Base-by-base conservation (phyloP, 2,329 filamentous ascomycete genomes). In the Ploettnerulaceae sp. region DNA sequence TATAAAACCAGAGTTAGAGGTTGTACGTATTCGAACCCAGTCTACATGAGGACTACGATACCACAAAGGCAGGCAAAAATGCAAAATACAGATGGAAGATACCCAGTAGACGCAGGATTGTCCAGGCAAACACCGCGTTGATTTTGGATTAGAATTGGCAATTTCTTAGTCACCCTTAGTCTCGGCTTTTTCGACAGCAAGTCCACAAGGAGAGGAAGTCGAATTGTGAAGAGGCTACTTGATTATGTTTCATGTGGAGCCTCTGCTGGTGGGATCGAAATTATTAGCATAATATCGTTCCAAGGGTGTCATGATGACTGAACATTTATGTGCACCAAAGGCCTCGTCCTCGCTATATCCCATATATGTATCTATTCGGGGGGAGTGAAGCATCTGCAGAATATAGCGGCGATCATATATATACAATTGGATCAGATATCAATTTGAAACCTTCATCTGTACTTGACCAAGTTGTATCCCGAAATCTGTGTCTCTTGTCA, bases 371-470 rank as follows among this genome's bases (percentile, higher is more conserved):
- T n/a, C n/a, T n/a, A n/a, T n/a, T n/a, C n/a, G n/a, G n/a, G n/a
- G n/a, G n/a, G n/a, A n/a, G n/a, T n/a, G n/a, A n/a, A n/a, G n/a
- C n/a, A n/a, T n/a, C n/a, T n/a, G n/a, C n/a, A n/a, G n/a, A n/a
- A n/a, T n/a, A n/a, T n/a, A n/a, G n/a, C n/a, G n/a, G n/a, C n/a
- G n/a, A n/a, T n/a, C n/a, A n/a, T n/a, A n/a, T n/a, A n/a, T n/a
- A n/a, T n/a, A 29, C 40, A 12, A 60, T 72, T 5, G 69, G 70
- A 5, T 69, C 71, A 0, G 69, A 69, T 3, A 72, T 73, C 57
- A 72, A 72, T 41, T 64, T 72, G 2, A 70, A 72, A 46, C 69
- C 69, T 0, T 69, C 68, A 3, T 69, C 70, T 1, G 68, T 71
- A 0, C 57, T 72, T 6, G 67, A 72, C 18, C 57, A n/a, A n/a